Evolutionary conservation across 208 protist species (phyloP).

Genomic region (Crithidia brevicula): DNA sequence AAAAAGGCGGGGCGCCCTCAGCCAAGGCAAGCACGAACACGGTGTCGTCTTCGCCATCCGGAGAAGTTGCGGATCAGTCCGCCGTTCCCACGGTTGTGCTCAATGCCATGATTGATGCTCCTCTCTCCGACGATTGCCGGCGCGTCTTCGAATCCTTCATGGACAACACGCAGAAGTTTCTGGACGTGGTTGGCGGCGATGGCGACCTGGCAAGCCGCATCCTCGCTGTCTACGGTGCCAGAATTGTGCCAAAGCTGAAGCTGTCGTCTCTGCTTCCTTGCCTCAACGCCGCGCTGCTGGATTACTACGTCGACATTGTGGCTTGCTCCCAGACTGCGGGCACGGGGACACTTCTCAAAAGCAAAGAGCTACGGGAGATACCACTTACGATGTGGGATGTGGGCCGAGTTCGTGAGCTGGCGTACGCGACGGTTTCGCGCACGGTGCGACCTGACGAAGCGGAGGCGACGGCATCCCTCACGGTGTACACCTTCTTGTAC

Average conservation of each 20-base stretch:
- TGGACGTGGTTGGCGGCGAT: slow-evolving; percentile 49
- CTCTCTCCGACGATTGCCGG: slow-evolving; percentile 56
- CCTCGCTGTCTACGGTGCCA: slow-evolving; percentile 55
- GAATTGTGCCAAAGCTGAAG: slow-evolving; percentile 50
- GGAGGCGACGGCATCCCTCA: slow-evolving; percentile 23
- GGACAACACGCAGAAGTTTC: slow-evolving; percentile 60
- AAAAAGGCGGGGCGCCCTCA: neutral
- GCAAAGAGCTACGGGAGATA: slow-evolving; percentile 21
- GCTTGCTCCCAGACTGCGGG: slow-evolving; percentile 1
- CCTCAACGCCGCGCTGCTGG: slow-evolving; percentile 49
- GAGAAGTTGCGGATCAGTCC: slow-evolving; percentile 6
- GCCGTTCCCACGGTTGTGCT: slow-evolving; percentile 38
- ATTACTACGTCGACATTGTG: slow-evolving; percentile 70
- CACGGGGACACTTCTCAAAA: slow-evolving; percentile 14
- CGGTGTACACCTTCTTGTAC: slow-evolving; percentile 30
- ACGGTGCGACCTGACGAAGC: slow-evolving; percentile 4
- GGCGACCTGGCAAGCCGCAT: slow-evolving; percentile 51
- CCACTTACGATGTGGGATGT: slow-evolving; percentile 16
- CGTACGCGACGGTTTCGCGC: slow-evolving; percentile 9
- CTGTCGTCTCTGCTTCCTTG: slow-evolving; percentile 53
- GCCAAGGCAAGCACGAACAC: neutral
- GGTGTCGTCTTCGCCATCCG: neutral
- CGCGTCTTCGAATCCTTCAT: slow-evolving; percentile 55
- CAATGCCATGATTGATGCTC: slow-evolving; percentile 39
- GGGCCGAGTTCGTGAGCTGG: slow-evolving; percentile 9